Evolutionary conservation across 176 grass and related monocot genomes (phyloP).

Genomic region (Tillandsia fasciculata): DNA sequence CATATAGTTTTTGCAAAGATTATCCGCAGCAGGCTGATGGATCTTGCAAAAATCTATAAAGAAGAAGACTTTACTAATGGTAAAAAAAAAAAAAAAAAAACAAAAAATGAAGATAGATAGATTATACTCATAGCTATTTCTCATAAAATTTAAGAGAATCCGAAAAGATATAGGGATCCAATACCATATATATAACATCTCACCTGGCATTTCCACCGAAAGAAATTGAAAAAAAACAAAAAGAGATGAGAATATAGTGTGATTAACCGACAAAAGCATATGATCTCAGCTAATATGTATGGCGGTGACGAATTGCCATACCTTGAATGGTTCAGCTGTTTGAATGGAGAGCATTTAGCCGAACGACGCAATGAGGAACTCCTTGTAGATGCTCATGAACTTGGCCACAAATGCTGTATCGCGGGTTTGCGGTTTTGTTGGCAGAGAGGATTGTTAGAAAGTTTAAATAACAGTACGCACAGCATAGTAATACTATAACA

Average conservation of each 20-base stretch:
- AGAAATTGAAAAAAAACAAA: background rate
- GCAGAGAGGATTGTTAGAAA: background rate
- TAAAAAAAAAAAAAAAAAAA: no score
- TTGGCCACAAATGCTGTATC: slow-evolving; percentile 87
- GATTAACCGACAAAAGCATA: background rate
- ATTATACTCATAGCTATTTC: no score
- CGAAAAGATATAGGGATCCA: background rate
- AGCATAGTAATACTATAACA: background rate
- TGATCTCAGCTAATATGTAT: background rate
- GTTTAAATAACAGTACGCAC: background rate
- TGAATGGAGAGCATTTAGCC: slow-evolving; percentile 31
- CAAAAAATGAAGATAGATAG: no score
- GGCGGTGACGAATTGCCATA: background rate
- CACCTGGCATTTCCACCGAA: background rate
- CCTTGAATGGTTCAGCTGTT: background rate
- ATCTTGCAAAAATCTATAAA: no score
- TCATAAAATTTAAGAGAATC: background rate
- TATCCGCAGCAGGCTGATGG: no score
- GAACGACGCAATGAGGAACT: slow-evolving; percentile 81
- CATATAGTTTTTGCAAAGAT: no score
- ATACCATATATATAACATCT: background rate
- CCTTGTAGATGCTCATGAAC: slow-evolving; percentile 99
- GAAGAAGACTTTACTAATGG: no score
- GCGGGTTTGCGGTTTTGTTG: background rate
- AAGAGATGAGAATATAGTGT: background rate